Base-by-base conservation (phyloP, 2,329 filamentous ascomycete species). In the Penicillium italicum region DNA sequence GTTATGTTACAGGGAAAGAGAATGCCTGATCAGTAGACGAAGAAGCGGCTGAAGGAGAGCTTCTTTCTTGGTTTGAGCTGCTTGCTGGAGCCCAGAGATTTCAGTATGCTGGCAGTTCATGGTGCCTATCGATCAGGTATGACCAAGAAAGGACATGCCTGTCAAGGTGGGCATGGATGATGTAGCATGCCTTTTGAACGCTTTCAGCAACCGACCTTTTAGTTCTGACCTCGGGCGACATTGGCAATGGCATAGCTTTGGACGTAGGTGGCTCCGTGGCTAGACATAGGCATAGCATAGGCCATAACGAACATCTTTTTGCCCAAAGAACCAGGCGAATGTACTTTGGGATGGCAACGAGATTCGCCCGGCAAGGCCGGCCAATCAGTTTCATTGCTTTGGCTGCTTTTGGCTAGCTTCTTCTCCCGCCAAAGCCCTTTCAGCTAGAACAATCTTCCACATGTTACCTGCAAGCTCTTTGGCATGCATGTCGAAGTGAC, bases 361-460 rank as follows among this genome's bases (percentile, higher is more conserved):
- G 3, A 14, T 4, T 9, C 20, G 20, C 28, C 10, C n/a, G 7
- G 20, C 16, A 20, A 48, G 18, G 5, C 1, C 3, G 6, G 41
- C 22, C 14, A 22, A 10, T 43, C 22, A 7, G 18, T 36, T 31
- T 54, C 52, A 54, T 33, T 52, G 37, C 42, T 47, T 44, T n/a
- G 40, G 40, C 41, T 50, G 41, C 20, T 42, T 50, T 34, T 38
- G 33, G 20, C 11, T 50, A 41, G 38, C 37, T 31, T 50, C 46
- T 24, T 74, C 70, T 28, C 65, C 62, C 11, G 71, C 74, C 53
- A 76, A 56, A 45, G 69, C 59, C 49, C 70, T 69, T 54, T 77
- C 74, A 18, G 66, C 65, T 50, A 76, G 65, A n/a, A 76, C 72
- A 14, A 76, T 58, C 4, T 71, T 55, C 74, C 74, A 76, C 72